Conservation (phyloP, 2,329 filamentous ascomycete species). For the Colletotrichum musae region DNA sequence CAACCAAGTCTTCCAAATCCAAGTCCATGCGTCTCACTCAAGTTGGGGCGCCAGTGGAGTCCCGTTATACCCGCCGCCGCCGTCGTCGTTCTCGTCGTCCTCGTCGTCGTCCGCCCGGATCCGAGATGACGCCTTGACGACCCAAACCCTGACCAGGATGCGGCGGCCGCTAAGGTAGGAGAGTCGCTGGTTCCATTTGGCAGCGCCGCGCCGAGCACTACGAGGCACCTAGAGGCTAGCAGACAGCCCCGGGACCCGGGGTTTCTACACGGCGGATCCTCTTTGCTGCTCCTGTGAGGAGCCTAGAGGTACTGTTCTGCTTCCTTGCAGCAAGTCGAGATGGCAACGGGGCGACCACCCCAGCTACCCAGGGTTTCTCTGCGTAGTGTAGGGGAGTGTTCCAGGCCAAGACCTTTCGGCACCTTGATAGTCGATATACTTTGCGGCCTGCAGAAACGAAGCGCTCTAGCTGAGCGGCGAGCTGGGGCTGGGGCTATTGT, state of each 20-base stretch:
- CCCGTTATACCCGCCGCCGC: too few species aligned
- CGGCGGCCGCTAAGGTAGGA: slow-evolving; percentile 39
- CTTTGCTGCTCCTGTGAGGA: not conserved
- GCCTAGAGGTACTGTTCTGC: not conserved
- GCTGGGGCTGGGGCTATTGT: slow-evolving; percentile 15
- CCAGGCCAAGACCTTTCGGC: slow-evolving; percentile 19
- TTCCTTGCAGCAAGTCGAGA: slow-evolving; percentile 13
- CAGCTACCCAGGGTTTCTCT: not conserved
- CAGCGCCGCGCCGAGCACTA: slow-evolving; percentile 16
- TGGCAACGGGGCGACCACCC: not conserved
- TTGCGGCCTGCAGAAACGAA: slow-evolving; percentile 21
- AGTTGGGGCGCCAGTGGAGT: not conserved
- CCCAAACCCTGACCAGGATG: slow-evolving; percentile 20
- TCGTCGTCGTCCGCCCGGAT: slow-evolving; percentile 15
- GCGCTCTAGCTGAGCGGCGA: not conserved
- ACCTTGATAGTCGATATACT: slow-evolving; percentile 19
- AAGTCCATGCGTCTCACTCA: not conserved
- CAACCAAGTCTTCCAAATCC: not conserved
- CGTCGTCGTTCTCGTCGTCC: not conserved
- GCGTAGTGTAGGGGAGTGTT: not conserved
- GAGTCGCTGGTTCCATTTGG: slow-evolving; percentile 22
- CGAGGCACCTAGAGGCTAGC: slow-evolving; percentile 2
- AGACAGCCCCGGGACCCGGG: slow-evolving; percentile 17
- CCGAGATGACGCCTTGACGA: slow-evolving; percentile 9
- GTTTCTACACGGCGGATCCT: not conserved